phyloP scores from a whole-genome alignment of 2,329 filamentous ascomycete genomes.

The Botrytis elliptica region DNA sequence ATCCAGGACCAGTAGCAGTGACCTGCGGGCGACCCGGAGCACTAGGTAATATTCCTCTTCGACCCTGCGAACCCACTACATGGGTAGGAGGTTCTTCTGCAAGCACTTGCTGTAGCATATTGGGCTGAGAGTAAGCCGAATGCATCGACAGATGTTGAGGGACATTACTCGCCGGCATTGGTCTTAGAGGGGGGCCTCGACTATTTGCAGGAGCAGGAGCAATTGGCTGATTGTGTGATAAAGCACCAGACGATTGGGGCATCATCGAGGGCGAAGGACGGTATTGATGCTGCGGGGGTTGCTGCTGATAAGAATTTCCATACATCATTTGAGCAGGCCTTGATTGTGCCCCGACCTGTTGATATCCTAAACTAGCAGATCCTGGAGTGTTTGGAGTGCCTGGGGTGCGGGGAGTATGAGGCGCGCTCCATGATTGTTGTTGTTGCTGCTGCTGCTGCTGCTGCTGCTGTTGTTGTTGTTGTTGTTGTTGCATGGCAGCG shows the following conservation, averaged over 20 bases:
- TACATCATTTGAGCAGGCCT: constrained; percentile 36
- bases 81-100: constrained; percentile 74
- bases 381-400: constrained; percentile 63
- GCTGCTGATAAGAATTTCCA: constrained; percentile 31
- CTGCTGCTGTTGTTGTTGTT: neutral
- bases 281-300: constrained; percentile 43
- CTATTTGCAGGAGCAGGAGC: constrained; percentile 64
- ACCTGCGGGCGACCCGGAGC: constrained; percentile 82
- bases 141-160: constrained; percentile 48
- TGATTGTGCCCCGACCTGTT: constrained; percentile 49
- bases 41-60: constrained; percentile 86
- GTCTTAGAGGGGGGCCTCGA: constrained; percentile 57
- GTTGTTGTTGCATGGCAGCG: constrained; percentile 48
- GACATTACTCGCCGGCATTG: constrained; percentile 65
- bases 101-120: constrained; percentile 56
- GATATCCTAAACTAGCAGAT: constrained; percentile 55
- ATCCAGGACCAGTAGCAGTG: constrained; percentile 64
- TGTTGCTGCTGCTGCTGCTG: neutral
- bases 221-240: constrained; percentile 72
- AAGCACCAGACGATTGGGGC: constrained; percentile 63
- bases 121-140: constrained; percentile 57
- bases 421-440: constrained; percentile 49
- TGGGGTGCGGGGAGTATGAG: constrained; percentile 60
- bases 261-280: constrained; percentile 60
- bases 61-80: constrained; percentile 91